Base-by-base conservation (phyloP, 129 eudicot genomes). In the Chrysanthemum seticuspe region DNA sequence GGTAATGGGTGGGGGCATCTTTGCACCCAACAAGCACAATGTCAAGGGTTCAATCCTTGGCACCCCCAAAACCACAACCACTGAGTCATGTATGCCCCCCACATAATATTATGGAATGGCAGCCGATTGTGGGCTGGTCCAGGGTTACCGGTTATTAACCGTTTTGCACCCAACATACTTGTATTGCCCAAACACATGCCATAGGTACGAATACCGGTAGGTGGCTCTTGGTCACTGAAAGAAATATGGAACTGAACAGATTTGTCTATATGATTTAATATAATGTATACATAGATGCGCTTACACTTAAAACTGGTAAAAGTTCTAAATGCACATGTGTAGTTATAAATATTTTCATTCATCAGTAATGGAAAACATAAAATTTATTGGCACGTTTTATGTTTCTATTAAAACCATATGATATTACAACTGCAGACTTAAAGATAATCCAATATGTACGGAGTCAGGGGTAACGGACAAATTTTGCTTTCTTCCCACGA, bases 391-490 rank as follows among this genome's bases (percentile, higher is more conserved):
- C 61, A 16, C 13, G 8, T 56, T 5, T 40, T 40, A 40, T 16
- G 61, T 56, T 55, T 56, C 23, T 56, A 23, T 4, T 67, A 47
- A 56, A 45, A 15, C 19, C 12, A 25, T 23, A n/a, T 45, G 10
- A n/a, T 23, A 21, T 67, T 47, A 63, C 64, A 49, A 54, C 6
- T 72, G 76, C 84, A 86, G 92, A 81, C 88, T 89, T 50, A 81
- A 36, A 5, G 85, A 29, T 13, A 89, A 86, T 58, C 90, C 88
- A 44, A 54, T 84, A 79, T 86, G 96, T 16, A 10, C 9, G 49
- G 83, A 79, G 55, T 53, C 74, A 19, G 81, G 77, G 47, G 81
- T 62, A 13, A 68, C 75, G 9, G 48, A 77, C 12, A 51, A 3
- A 2, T 91, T 71, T 82, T 87, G 91, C 74, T 31, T 3, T 70